phyloP scores from a whole-genome alignment of 2,329 filamentous ascomycete species.

The Ciborinia camelliae region DNA sequence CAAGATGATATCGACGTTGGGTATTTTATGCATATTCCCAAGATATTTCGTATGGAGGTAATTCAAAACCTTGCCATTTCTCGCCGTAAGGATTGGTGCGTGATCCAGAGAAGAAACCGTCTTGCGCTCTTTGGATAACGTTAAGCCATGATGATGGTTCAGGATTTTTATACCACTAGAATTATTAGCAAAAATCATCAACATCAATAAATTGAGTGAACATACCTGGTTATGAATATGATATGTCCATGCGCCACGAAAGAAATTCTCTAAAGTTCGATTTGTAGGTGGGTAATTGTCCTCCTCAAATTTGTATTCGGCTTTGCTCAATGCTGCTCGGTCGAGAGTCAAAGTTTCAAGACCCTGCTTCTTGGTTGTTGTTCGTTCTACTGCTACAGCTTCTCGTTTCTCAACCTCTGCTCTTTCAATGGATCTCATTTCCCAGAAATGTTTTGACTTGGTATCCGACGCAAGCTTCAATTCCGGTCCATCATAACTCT shows the following conservation, averaged over 20 bases:
- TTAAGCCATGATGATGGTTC: conserved; percentile 55
- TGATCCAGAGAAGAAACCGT: conserved; percentile 50
- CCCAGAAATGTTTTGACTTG: conserved; percentile 32
- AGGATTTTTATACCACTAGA: conserved; percentile 53
- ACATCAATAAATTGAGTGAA: not conserved
- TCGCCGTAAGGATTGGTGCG: conserved; percentile 53
- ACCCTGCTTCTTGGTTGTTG: conserved; percentile 5
- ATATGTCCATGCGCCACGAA: conserved; percentile 54
- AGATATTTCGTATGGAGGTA: conserved; percentile 49
- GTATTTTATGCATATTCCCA: conserved; percentile 35
- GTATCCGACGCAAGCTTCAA: conserved; percentile 35
- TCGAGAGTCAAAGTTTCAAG: conserved; percentile 26
- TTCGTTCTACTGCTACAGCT: conserved; percentile 25
- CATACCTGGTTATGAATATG: conserved; percentile 56
- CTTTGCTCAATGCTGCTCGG: conserved; percentile 35
- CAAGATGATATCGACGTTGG: not conserved
- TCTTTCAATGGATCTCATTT: conserved; percentile 24
- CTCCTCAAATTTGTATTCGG: conserved; percentile 46
- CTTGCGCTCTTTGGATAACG: conserved; percentile 51
- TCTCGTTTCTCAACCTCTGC: conserved; percentile 21
- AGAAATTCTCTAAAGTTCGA: conserved; percentile 53
- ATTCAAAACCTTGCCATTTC: conserved; percentile 48
- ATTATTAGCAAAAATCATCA: conserved; percentile 15
- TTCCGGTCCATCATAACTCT: conserved; percentile 47
- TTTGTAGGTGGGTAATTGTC: conserved; percentile 55